Percentiles rank a stretch among this genome's conserved stretches.
phyloP scores from a whole-genome alignment of 1,284 basidiomycete species.

The Rhodotorula sp. region DNA sequence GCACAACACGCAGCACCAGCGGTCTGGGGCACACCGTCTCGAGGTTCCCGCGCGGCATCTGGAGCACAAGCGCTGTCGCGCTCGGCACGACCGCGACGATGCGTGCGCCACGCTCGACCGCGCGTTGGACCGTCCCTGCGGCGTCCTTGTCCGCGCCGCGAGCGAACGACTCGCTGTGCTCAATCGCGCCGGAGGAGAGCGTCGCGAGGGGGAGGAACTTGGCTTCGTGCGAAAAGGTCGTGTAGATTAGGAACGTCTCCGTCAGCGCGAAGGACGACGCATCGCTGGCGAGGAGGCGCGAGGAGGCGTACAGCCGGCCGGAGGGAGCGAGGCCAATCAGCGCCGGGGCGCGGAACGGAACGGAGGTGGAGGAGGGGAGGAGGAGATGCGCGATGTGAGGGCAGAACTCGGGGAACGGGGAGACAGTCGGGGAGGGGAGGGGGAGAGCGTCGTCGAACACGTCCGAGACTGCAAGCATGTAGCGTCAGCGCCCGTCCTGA shows the following conservation, averaged over 20 bases:
- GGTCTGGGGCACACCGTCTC: slow-evolving; percentile 94
- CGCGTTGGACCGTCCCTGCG: slow-evolving; percentile 56
- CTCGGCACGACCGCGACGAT: slow-evolving; percentile 84
- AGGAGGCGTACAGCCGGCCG: slow-evolving; percentile 48
- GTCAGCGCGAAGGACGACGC: slow-evolving; percentile 71
- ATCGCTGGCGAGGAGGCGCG: slow-evolving; percentile 36
- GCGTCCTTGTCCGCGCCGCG: slow-evolving; percentile 48
- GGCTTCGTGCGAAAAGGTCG: slow-evolving; percentile 78
- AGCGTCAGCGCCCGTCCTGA: neutral
- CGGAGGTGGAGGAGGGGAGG: slow-evolving; percentile 42
- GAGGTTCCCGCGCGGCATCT: slow-evolving; percentile 97
- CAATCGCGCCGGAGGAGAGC: neutral
- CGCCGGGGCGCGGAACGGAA: slow-evolving; percentile 24
- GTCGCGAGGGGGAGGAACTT: slow-evolving; percentile 65
- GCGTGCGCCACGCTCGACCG: slow-evolving; percentile 80
- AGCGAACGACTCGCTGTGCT: slow-evolving; percentile 33
- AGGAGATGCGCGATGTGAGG: slow-evolving; percentile 52
- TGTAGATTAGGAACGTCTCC: slow-evolving; percentile 80
- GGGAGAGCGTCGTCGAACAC: slow-evolving; percentile 27
- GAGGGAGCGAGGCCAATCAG: slow-evolving; percentile 48
- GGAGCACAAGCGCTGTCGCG: slow-evolving; percentile 84
- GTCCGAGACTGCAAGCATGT: slow-evolving; percentile 25
- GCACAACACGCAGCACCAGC: slow-evolving; percentile 80
- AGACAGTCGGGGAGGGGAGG: slow-evolving; percentile 45
- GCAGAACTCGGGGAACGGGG: slow-evolving; percentile 65